phyloP scores from a whole-genome alignment of 164 flowering plant species.

The Stephania yunnanensis region DNA sequence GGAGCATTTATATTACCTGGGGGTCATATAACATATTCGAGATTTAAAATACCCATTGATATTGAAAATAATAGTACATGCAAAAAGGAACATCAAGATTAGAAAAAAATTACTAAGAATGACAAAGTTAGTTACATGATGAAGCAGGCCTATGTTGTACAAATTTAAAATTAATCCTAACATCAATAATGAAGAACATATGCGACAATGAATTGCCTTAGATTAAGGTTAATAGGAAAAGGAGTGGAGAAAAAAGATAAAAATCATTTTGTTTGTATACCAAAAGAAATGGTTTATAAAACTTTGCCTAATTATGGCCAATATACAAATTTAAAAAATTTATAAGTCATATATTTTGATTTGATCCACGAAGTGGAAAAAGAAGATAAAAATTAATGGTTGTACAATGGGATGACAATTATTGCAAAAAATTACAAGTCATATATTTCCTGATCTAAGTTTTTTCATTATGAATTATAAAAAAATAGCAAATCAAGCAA shows the following conservation, averaged over 20 bases:
- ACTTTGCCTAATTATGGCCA: no score
- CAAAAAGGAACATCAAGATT: no score
- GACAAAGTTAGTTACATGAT: no score
- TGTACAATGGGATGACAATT: not conserved
- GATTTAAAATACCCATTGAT: not conserved
- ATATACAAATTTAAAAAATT: no score
- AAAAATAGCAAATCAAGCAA: not conserved
- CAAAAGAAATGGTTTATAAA: not conserved
- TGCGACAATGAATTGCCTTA: not conserved
- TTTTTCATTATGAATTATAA: no score
- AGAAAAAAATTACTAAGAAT: no score
- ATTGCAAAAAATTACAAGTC: not conserved
- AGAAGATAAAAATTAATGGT: not conserved
- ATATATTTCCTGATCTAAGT: not conserved
- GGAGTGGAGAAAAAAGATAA: not conserved
- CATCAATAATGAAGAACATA: constrained; percentile 3
- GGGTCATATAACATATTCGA: not conserved
- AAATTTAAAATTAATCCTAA: no score
- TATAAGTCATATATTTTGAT: no score
- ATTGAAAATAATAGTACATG: no score
- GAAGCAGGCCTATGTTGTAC: no score
- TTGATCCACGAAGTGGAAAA: no score
- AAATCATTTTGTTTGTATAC: not conserved
- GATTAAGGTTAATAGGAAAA: no score
- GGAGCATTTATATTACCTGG: not conserved